These are phyloP conservation scores for Tetracladium maxilliforme DNA, from an alignment of 2,329 filamentous ascomycete genomes.

Conservation along the genomic window DNA sequence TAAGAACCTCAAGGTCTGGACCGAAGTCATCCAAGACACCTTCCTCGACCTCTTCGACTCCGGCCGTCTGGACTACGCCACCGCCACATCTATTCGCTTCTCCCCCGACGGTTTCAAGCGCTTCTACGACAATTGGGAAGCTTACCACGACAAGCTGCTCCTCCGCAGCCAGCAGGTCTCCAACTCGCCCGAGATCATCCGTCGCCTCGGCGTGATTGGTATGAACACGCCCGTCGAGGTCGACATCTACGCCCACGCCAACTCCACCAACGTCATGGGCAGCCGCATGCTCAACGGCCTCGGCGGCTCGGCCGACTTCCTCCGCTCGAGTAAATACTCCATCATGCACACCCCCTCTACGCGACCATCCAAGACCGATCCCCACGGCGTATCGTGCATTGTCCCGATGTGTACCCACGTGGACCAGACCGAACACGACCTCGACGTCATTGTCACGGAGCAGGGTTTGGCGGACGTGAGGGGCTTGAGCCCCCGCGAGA, in stretches of 20 bases:
- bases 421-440: constrained; percentile 85
- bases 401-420: constrained; percentile 91
- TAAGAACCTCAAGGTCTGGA: constrained; percentile 82
- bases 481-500: constrained; percentile 64
- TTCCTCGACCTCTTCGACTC: constrained; percentile 89
- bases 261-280: constrained; percentile 81
- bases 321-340: constrained; percentile 65
- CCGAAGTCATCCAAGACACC: constrained; percentile 82
- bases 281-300: constrained; percentile 78
- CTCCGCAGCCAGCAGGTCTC: constrained; percentile 79
- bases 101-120: constrained; percentile 81
- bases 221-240: constrained; percentile 95
- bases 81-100: constrained; percentile 80
- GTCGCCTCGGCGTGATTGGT: constrained; percentile 72
- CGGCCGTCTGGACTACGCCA: constrained; percentile 77
- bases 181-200: constrained; percentile 84
- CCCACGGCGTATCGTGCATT: constrained; percentile 69
- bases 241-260: constrained; percentile 88
- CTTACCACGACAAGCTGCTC: constrained; percentile 68
- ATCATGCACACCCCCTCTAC: constrained; percentile 90
- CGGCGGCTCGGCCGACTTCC: constrained; percentile 70
- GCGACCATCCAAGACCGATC: constrained; percentile 69
- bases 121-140: constrained; percentile 77
- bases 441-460: constrained; percentile 72
- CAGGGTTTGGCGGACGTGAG: constrained; percentile 72